Conservation (phyloP, 352 stramenopile species). For the Phytopythium litorale region DNA sequence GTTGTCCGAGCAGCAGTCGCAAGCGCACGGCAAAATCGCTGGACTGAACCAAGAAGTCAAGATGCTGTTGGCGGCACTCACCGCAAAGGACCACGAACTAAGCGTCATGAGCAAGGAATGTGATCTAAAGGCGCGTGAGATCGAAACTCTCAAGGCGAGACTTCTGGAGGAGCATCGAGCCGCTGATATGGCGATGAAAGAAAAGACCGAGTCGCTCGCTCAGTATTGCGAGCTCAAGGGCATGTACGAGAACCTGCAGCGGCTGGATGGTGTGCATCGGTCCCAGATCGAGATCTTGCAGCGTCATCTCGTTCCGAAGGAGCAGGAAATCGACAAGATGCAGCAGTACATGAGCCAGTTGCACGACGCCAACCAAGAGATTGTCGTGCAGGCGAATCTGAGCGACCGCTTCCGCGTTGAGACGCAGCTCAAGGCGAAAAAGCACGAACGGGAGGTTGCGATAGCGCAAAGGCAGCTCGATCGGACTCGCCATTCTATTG, state of each 20-base stretch:
- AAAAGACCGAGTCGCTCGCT: constrained; percentile 34
- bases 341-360: constrained; percentile 54
- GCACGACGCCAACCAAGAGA: constrained; percentile 61
- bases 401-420: constrained; percentile 58
- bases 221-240: constrained; percentile 36
- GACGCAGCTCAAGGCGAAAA: constrained; percentile 32
- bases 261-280: constrained; percentile 63
- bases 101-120: constrained; percentile 26
- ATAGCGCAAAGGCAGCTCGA: constrained; percentile 34
- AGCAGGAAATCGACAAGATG: constrained; percentile 60
- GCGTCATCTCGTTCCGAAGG: constrained; percentile 65
- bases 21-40: constrained; percentile 47
- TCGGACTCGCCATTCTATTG: constrained; percentile 45
- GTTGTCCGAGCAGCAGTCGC: constrained; percentile 28
- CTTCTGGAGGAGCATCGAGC: constrained; percentile 30
- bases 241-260: constrained; percentile 47
- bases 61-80: constrained; percentile 55
- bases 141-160: constrained; percentile 27
- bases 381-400: constrained; percentile 64
- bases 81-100: constrained; percentile 58
- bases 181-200: constrained; percentile 21
- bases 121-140: constrained; percentile 21
- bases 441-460: constrained; percentile 37
- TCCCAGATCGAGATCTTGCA: constrained; percentile 73
- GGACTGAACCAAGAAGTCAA: constrained; percentile 66